phyloP scores from a whole-genome alignment of 805 yeast species.

The Barnettozyma vustinii region DNA sequence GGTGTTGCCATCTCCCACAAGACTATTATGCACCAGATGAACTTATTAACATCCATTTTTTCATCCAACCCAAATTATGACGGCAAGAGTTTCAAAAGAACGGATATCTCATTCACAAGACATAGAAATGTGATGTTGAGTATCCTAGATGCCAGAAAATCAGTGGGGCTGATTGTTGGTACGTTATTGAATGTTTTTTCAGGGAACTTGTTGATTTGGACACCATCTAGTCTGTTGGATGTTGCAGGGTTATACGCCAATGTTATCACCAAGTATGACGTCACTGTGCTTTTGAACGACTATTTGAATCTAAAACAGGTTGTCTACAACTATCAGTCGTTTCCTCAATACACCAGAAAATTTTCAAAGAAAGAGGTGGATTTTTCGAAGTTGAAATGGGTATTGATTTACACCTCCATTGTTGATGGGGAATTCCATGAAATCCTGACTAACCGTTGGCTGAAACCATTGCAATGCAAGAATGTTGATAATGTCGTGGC shows the following conservation, averaged over 20 bases:
- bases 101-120: slow-evolving; percentile 42
- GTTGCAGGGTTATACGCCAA: slow-evolving; percentile 86
- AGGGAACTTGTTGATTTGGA: slow-evolving; percentile 78
- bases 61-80: slow-evolving; percentile 52
- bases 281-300: slow-evolving; percentile 75
- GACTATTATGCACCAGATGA: slow-evolving; percentile 85
- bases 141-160: slow-evolving; percentile 64
- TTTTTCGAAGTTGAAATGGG: slow-evolving; percentile 79
- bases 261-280: slow-evolving; percentile 62
- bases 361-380: slow-evolving; percentile 71
- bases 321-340: slow-evolving; percentile 85
- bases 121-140: slow-evolving; percentile 53
- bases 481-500: slow-evolving; percentile 72
- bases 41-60: slow-evolving; percentile 61
- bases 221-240: slow-evolving; percentile 67
- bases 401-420: slow-evolving; percentile 79
- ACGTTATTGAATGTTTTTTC: slow-evolving; percentile 74
- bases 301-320: slow-evolving; percentile 86
- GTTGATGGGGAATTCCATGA: slow-evolving; percentile 93
- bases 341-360: slow-evolving; percentile 79
- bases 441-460: slow-evolving; percentile 82
- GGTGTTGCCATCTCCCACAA: slow-evolving; percentile 93
- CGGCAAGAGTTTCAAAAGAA: slow-evolving; percentile 44
- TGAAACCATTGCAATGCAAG: slow-evolving; percentile 82
- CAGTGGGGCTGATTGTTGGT: slow-evolving; percentile 84